Percentiles rank a stretch among this genome's conserved stretches.
These are phyloP conservation scores for Oryza nivara DNA, from an alignment of 176 grass and related monocot genomes.

Conservation along the genomic window DNA sequence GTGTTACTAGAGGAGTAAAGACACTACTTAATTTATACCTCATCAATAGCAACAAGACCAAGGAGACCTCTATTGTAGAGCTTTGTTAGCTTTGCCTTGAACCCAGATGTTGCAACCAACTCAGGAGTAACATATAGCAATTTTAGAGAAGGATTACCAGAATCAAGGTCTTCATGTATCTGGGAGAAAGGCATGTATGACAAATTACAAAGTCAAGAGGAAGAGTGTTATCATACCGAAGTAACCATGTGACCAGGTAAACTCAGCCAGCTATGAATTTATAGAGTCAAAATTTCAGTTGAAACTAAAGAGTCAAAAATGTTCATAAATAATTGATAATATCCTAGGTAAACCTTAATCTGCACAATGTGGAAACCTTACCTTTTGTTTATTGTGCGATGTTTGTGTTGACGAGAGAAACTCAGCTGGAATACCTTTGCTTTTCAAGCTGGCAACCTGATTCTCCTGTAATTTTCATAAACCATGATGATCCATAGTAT, in stretches of 20 bases:
- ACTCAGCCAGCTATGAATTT: not conserved
- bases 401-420: constrained; percentile 97
- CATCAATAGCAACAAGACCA: constrained; percentile 80
- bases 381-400: constrained; percentile 65
- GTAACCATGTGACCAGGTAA: not conserved
- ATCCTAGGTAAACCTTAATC: not conserved
- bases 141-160: constrained; percentile 77
- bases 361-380: constrained; percentile 26
- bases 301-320: not conserved
- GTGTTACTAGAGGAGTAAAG: constrained; percentile 35
- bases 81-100: constrained; percentile 76
- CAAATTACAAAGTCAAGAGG: constrained; percentile 15
- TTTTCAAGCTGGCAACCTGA: constrained; percentile 83
- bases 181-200: constrained; percentile 37
- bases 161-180: constrained; percentile 92
- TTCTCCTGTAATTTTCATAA: constrained; percentile 73
- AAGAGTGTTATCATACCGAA: not conserved
- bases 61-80: constrained; percentile 86
- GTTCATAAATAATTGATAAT: not conserved
- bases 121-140: constrained; percentile 98
- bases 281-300: not conserved
- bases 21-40: constrained; percentile 55
- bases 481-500: constrained; percentile 39
- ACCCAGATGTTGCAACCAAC: constrained; percentile 82
- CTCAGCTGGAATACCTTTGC: constrained; percentile 83